Conservation (phyloP, 108 stramenopile genomes). For the Chaetoceros tenuissimus region DNA sequence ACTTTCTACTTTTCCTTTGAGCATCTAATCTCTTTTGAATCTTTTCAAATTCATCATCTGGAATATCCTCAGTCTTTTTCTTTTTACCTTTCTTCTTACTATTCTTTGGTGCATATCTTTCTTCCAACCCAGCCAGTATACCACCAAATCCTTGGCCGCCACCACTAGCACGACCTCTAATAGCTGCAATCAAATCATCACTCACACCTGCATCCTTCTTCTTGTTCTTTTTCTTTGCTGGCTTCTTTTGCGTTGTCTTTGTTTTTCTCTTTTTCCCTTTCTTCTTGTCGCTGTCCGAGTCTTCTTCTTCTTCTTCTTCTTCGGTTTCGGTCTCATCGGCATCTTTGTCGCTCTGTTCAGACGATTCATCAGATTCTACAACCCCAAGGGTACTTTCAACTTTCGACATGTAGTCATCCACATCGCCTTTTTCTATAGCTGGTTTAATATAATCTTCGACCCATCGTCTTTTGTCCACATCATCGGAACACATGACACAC, state of each 20-base stretch:
- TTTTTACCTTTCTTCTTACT: slow-evolving; percentile 9
- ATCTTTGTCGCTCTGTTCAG: too few species aligned
- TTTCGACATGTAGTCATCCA: slow-evolving; percentile 28
- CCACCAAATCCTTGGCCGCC: slow-evolving; percentile 30
- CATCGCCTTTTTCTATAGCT: slow-evolving; percentile 51
- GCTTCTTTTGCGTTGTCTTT: slow-evolving; percentile 2
- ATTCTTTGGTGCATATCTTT: slow-evolving; percentile 49
- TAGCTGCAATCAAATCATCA: slow-evolving; percentile 52
- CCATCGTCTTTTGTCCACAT: slow-evolving; percentile 59
- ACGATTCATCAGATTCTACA: too few species aligned
- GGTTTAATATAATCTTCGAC: slow-evolving; percentile 70
- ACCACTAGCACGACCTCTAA: slow-evolving; percentile 15
- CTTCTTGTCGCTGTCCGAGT: slow-evolving; percentile 1
- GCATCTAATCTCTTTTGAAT: slow-evolving; percentile 17
- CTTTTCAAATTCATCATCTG: slow-evolving; percentile 59
- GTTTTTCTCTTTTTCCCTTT: slow-evolving; percentile 23
- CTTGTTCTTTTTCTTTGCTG: slow-evolving; percentile 1
- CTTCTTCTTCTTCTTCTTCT: slow-evolving; percentile 15
- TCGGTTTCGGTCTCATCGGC: slow-evolving; percentile 22
- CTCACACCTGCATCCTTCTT: slow-evolving; percentile 8
- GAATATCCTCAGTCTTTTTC: slow-evolving; percentile 20
- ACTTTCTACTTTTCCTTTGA: neutral
- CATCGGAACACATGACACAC: slow-evolving; percentile 67
- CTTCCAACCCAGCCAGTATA: slow-evolving; percentile 44
- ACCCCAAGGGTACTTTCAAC: slow-evolving; percentile 47